Evolutionary conservation across 2,329 filamentous ascomycete species (phyloP).

Genomic region (Ascochyta viciae-villosae): DNA sequence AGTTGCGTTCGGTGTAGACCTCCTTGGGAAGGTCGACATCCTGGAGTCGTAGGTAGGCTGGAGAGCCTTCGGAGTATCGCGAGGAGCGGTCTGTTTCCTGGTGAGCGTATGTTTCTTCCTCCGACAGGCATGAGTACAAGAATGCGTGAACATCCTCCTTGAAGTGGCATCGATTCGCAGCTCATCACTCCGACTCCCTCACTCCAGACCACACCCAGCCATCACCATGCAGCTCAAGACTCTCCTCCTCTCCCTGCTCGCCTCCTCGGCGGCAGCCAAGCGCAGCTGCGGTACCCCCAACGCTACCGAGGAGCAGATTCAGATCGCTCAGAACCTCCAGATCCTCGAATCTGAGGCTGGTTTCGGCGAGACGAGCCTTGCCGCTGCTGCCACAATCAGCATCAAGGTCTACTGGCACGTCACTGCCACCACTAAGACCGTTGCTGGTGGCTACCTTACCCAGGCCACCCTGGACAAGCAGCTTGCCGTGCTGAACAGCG

Average conservation of each 20-base stretch:
- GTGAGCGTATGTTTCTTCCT: background rate
- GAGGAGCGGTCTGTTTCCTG: conserved; percentile 1
- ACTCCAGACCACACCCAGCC: background rate
- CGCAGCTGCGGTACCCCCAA: conserved; percentile 25
- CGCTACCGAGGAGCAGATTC: conserved; percentile 22
- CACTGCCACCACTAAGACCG: conserved; percentile 30
- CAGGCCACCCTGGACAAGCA: conserved; percentile 18
- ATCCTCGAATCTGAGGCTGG: conserved; percentile 19
- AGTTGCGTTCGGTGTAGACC: conserved; percentile 7
- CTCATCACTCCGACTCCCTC: conserved; percentile 13
- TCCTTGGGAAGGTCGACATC: conserved; percentile 14
- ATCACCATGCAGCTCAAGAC: conserved; percentile 21
- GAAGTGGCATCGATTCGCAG: conserved; percentile 17
- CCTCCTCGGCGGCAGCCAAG: conserved; percentile 13
- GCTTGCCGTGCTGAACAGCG: conserved; percentile 20
- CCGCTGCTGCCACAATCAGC: conserved; percentile 28
- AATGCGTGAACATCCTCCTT: background rate
- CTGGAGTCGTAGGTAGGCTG: background rate
- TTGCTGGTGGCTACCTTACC: conserved; percentile 18
- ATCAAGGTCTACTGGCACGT: conserved; percentile 47
- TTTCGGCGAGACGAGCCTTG: conserved; percentile 13
- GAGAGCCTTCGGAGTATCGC: conserved; percentile 5
- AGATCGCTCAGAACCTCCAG: conserved; percentile 21
- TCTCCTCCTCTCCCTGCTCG: conserved; percentile 17
- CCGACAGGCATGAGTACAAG: conserved; percentile 7